phyloP scores from a whole-genome alignment of 2,329 filamentous ascomycete species.

The Zasmidium angulare region DNA sequence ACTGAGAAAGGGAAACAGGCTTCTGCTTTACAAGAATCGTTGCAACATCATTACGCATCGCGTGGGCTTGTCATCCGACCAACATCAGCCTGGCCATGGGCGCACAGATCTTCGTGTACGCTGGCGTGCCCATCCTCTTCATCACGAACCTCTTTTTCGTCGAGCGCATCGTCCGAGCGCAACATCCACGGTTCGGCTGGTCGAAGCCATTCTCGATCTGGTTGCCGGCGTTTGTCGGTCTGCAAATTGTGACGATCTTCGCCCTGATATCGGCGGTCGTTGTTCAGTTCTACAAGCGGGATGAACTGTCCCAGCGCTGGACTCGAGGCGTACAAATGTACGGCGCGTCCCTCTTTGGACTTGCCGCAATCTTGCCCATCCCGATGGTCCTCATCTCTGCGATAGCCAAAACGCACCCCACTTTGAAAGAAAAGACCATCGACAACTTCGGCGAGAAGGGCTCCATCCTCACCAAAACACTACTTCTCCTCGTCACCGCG shows the following conservation, averaged over 20 bases:
- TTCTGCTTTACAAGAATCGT: slow-evolving; percentile 53
- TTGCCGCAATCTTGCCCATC: slow-evolving; percentile 67
- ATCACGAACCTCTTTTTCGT: slow-evolving; percentile 75
- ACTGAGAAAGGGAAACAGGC: slow-evolving; percentile 35
- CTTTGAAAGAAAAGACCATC: slow-evolving; percentile 31
- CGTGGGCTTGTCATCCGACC: slow-evolving; percentile 50
- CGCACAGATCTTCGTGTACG: slow-evolving; percentile 68
- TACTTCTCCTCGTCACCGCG: slow-evolving; percentile 60
- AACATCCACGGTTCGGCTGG: slow-evolving; percentile 72
- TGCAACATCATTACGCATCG: slow-evolving; percentile 53
- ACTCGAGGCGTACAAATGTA: slow-evolving; percentile 66
- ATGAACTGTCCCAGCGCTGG: slow-evolving; percentile 46
- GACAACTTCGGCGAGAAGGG: slow-evolving; percentile 66
- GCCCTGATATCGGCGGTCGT: slow-evolving; percentile 67
- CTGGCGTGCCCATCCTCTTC: slow-evolving; percentile 73
- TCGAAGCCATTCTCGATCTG: slow-evolving; percentile 49
- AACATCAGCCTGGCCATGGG: slow-evolving; percentile 52
- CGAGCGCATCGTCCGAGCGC: slow-evolving; percentile 71
- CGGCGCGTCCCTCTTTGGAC: slow-evolving; percentile 60
- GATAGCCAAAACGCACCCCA: slow-evolving; percentile 40
- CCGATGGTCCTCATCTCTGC: slow-evolving; percentile 53
- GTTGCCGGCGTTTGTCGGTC: slow-evolving; percentile 60
- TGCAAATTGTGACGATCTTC: slow-evolving; percentile 60
- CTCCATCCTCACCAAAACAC: slow-evolving; percentile 64
- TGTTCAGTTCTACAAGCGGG: slow-evolving; percentile 66